Evolutionary conservation across 192 early-diverging fungal genomes (phyloP).

Genomic region (Ambispora gerdemannii): DNA sequence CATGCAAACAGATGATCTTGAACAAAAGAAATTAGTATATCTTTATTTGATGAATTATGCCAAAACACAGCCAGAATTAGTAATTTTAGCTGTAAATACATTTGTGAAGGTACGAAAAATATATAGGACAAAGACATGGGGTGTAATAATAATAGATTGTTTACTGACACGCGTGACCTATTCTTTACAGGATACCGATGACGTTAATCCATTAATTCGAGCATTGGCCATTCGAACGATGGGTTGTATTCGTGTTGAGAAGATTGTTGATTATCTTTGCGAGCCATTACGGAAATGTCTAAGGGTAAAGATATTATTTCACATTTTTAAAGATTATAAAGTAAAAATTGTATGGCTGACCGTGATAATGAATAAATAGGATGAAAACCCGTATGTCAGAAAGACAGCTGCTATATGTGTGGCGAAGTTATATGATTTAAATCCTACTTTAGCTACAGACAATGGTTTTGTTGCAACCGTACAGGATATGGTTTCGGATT

Average conservation of each 20-base stretch:
- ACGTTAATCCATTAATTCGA: slow-evolving; percentile 90
- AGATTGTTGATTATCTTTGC: slow-evolving; percentile 89
- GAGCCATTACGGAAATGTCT: slow-evolving; percentile 91
- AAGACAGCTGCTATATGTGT: slow-evolving; percentile 97
- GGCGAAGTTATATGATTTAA: slow-evolving; percentile 92
- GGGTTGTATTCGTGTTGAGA: slow-evolving; percentile 94
- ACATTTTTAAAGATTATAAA: background rate
- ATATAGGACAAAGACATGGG: background rate
- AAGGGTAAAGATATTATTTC: slow-evolving; percentile 39
- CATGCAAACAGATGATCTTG: slow-evolving; percentile 98
- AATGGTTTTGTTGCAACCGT: slow-evolving; percentile 87
- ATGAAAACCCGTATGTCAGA: slow-evolving; percentile 95
- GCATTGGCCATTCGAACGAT: slow-evolving; percentile 97
- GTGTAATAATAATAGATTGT: too few relatives aligned
- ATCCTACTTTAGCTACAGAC: slow-evolving; percentile 80
- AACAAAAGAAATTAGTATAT: slow-evolving; percentile 97
- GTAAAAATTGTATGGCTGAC: background rate
- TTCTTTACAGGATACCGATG: slow-evolving; percentile 87
- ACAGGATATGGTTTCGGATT: slow-evolving; percentile 87
- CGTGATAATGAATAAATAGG: slow-evolving; percentile 38
- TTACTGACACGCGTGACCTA: too few relatives aligned
- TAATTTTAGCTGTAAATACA: slow-evolving; percentile 94
- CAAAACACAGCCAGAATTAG: slow-evolving; percentile 92
- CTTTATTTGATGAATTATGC: slow-evolving; percentile 98
- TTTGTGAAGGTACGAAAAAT: slow-evolving; percentile 78